Base-by-base conservation (phyloP, 192 early-diverging fungal genomes). In the Diversispora epigaea region DNA sequence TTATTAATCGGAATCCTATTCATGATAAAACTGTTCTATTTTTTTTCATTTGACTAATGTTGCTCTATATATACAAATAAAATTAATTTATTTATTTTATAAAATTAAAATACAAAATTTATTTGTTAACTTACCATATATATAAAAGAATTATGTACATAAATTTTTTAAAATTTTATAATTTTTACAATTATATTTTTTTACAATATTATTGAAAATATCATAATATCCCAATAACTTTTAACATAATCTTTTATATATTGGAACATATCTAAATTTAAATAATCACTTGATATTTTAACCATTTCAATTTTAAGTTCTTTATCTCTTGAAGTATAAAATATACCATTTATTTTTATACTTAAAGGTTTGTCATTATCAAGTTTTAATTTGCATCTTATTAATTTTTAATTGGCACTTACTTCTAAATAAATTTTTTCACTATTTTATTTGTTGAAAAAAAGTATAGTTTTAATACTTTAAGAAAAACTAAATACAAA, bases 231-330 rank as follows among this genome's bases (percentile, higher is more conserved):
- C 32, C 41, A 60, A 40, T 45, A 65, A 58, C 65, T 65, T 44
- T 56, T 50, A 0, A 76, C 75, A 68, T 68, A 52, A 41, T 74
- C 73, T 63, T 74, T 74, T 39, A 74, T 6, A 63, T 76, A 76
- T 25, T 65, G 49, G 39, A 65, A 65, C 58, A 65, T 21, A 67
- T 76, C 74, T 15, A 4, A 32, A 19, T 25, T 67, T 19, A 67
- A 49, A 32, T 55, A 56, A 21, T 65, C 75, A n/a, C 65, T 25
- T 9, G 75, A 68, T 58, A 76, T 6, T 40, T 76, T 65, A 21
- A 76, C 44, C 41, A 76, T 46, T 15, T 65, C 63, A 41, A 76
- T 32, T 56, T 76, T 65, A 68, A 75, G 73, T 32, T 40, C 73
- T 62, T 64, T 56, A 45, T 75, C 41, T 14, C 61, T 61, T 17